Evolutionary conservation across 176 grass and related monocot genomes (phyloP).

Genomic region (Avena eriantha): DNA sequence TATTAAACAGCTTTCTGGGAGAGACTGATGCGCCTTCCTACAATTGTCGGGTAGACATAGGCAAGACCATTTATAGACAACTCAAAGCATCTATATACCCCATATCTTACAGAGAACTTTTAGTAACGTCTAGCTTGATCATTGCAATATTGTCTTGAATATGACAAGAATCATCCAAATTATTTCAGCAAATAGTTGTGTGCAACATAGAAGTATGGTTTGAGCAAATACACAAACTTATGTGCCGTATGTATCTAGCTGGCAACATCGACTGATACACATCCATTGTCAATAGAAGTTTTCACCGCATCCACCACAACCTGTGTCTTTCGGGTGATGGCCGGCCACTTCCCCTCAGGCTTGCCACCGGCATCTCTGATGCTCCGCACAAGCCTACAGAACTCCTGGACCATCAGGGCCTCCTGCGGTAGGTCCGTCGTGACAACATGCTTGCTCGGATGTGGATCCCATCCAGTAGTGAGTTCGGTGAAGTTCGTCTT

Average conservation of each 20-base stretch:
- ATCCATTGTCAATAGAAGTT: constrained; percentile 62
- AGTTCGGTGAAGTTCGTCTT: constrained; percentile 57
- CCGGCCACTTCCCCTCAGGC: constrained; percentile 73
- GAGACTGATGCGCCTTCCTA: background rate
- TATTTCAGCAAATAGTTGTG: background rate
- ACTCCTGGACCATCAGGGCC: constrained; percentile 73
- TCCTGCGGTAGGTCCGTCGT: constrained; percentile 67
- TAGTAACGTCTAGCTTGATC: background rate
- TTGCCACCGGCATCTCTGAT: constrained; percentile 61
- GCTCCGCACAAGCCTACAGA: constrained; percentile 57
- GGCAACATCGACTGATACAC: constrained; percentile 53
- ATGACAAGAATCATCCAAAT: background rate
- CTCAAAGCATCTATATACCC: background rate
- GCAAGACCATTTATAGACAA: background rate
- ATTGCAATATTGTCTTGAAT: background rate
- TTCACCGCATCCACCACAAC: constrained; percentile 78
- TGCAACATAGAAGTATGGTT: background rate
- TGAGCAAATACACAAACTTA: background rate
- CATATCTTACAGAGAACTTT: background rate
- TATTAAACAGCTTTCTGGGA: background rate
- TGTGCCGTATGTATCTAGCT: constrained; percentile 29
- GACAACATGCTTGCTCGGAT: constrained; percentile 60
- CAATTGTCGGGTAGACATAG: background rate
- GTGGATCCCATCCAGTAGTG: constrained; percentile 56
- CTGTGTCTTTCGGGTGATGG: constrained; percentile 77